Evolutionary conservation across 257 asterid genomes (phyloP).

Genomic region (Nicotiana benthamiana): DNA sequence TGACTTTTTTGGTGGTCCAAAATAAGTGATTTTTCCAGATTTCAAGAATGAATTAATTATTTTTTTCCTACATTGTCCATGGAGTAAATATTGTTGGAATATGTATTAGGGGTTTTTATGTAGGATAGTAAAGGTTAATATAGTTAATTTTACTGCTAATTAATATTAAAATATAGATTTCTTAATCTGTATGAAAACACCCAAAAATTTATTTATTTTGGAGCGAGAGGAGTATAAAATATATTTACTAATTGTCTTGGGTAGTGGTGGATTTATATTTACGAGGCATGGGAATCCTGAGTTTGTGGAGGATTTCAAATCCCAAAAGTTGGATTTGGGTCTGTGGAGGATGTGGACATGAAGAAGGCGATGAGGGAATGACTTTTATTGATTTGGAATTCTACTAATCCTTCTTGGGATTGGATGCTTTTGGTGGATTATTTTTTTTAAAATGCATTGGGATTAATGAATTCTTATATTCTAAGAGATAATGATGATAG

Average conservation of each 20-base stretch:
- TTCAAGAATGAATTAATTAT: no score
- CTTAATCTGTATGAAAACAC: no score
- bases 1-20: no score
- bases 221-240: no score
- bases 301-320: slow-evolving; percentile 35
- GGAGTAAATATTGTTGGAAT: no score
- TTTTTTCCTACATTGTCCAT: no score
- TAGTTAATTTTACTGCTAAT: no score
- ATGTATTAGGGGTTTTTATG: no score
- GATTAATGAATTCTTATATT: slow-evolving; percentile 40
- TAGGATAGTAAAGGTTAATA: no score
- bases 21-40: no score
- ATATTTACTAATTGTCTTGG: not conserved
- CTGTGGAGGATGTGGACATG: slow-evolving; percentile 33
- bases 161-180: no score
- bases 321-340: slow-evolving; percentile 38
- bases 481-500: slow-evolving; percentile 40
- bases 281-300: slow-evolving; percentile 31
- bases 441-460: not conserved
- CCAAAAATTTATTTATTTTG: no score
- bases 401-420: slow-evolving; percentile 22
- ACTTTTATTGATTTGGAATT: slow-evolving; percentile 10
- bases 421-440: slow-evolving; percentile 14
- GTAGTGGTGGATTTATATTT: slow-evolving; percentile 13
- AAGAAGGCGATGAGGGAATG: slow-evolving; percentile 18